These are phyloP conservation scores for Amorphotheca resinae DNA, from an alignment of 495 filamentous ascomycete species.

Conservation along the genomic window DNA sequence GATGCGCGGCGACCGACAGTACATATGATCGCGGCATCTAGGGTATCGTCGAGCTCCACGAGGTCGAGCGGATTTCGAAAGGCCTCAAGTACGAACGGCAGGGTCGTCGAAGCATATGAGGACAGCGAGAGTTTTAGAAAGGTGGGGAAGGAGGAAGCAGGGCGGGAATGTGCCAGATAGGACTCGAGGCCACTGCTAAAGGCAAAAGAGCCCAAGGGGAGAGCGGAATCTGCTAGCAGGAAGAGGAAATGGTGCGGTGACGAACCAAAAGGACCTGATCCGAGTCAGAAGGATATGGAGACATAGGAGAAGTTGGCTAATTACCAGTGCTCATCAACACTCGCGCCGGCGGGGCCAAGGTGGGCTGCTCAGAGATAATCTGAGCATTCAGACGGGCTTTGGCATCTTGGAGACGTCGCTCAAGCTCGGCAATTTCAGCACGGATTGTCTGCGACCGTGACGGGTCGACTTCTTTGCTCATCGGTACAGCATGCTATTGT, in stretches of 20 bases:
- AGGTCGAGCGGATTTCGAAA: conserved; percentile 48
- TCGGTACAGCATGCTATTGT: conserved; percentile 10
- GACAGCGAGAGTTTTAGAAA: conserved; percentile 72
- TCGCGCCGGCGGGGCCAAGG: conserved; percentile 5
- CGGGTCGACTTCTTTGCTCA: conserved; percentile 10
- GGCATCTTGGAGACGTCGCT: conserved; percentile 33
- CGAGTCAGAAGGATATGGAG: conserved; percentile 4
- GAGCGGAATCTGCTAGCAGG: conserved; percentile 86
- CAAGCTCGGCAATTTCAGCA: conserved; percentile 42
- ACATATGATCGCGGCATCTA: conserved; percentile 79
- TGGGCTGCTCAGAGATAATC: background rate
- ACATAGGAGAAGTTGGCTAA: background rate
- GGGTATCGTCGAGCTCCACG: conserved; percentile 60
- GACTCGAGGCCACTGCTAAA: conserved; percentile 93
- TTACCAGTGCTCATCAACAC: conserved; percentile 11
- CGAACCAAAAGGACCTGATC: conserved; percentile 13
- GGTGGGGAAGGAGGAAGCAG: conserved; percentile 45
- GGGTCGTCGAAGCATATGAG: conserved; percentile 62
- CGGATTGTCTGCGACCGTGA: conserved; percentile 24
- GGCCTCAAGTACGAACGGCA: conserved; percentile 76
- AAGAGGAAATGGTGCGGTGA: conserved; percentile 60
- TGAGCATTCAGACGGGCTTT: conserved; percentile 20
- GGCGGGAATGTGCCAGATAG: conserved; percentile 65
- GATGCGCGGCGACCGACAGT: conserved; percentile 78
- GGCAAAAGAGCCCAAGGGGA: conserved; percentile 92